Evolutionary conservation across 441 rosid species (phyloP).

Genomic region (Pelargonium australe): DNA sequence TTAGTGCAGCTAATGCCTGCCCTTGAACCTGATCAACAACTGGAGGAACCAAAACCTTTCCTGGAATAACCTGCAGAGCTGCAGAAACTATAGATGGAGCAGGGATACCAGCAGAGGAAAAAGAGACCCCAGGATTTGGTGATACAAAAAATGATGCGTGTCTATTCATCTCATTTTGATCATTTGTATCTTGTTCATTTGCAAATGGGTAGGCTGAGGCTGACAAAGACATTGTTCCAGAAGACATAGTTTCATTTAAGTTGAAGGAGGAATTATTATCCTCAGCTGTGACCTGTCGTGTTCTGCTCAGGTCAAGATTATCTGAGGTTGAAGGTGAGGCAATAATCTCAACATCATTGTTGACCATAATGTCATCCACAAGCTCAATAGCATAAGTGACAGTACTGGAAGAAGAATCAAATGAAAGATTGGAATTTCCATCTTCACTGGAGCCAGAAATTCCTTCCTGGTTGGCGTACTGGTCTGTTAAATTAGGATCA

Average conservation of each 20-base stretch:
- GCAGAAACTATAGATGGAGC: constrained; percentile 73
- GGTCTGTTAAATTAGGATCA: constrained; percentile 21
- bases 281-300: constrained; percentile 28
- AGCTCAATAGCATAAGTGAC: constrained; percentile 24
- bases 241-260: constrained; percentile 30
- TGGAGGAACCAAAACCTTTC: constrained; percentile 76
- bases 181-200: constrained; percentile 28
- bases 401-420: constrained; percentile 29
- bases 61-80: constrained; percentile 59
- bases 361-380: constrained; percentile 24
- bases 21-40: constrained; percentile 81
- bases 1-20: constrained; percentile 82
- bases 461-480: constrained; percentile 23
- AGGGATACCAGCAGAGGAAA: constrained; percentile 64
- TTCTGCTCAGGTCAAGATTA: constrained; percentile 30
- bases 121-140: constrained; percentile 33
- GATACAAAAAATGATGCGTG: constrained; percentile 19
- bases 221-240: constrained; percentile 27
- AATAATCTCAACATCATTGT: constrained; percentile 23
- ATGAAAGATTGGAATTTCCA: constrained; percentile 21
- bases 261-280: constrained; percentile 30
- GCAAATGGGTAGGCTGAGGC: constrained; percentile 31
- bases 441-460: constrained; percentile 21
- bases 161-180: constrained; percentile 29
- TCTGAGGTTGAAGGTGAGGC: constrained; percentile 29